Percentiles rank a stretch among this genome's conserved stretches.
Conservation (phyloP, 371 early-diverging fungal genomes). For the Apophysomyces sp. region DNA sequence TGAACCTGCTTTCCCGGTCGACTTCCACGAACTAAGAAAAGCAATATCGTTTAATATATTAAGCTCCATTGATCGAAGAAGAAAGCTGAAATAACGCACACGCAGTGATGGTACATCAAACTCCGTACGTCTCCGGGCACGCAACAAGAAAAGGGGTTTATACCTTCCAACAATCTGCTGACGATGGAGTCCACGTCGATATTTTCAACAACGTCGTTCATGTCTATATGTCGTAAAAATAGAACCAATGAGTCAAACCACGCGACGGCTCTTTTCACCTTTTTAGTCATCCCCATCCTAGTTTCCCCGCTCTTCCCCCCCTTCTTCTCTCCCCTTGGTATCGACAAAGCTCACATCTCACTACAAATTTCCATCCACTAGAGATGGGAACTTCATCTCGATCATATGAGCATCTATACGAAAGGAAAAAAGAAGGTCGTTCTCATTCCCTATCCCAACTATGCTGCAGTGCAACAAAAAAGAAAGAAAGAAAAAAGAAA, state of each 20-base stretch:
- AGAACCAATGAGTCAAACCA: background rate
- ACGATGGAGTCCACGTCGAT: slow-evolving; percentile 22
- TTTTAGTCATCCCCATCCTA: background rate
- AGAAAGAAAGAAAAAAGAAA: background rate
- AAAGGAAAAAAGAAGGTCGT: background rate
- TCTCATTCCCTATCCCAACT: background rate
- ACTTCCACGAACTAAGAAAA: slow-evolving; percentile 79
- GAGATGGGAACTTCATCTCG: background rate
- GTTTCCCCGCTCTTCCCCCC: background rate
- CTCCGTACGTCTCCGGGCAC: slow-evolving; percentile 1
- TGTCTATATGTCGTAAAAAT: background rate
- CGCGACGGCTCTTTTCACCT: background rate
- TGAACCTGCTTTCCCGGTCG: slow-evolving; percentile 90
- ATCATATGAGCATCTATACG: background rate
- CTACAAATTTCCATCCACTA: background rate
- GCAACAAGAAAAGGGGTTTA: slow-evolving; percentile 4
- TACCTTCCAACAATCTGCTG: slow-evolving; percentile 27
- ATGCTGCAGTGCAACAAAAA: background rate
- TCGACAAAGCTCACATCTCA: background rate
- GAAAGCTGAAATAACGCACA: background rate
- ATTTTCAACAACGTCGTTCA: slow-evolving; percentile 15
- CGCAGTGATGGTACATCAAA: background rate
- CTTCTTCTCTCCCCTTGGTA: background rate
- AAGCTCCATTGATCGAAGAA: background rate
- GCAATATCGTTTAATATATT: background rate